Evolutionary conservation across 768 basidiomycete genomes (phyloP).

Genomic region (Pleurotus giganteus): DNA sequence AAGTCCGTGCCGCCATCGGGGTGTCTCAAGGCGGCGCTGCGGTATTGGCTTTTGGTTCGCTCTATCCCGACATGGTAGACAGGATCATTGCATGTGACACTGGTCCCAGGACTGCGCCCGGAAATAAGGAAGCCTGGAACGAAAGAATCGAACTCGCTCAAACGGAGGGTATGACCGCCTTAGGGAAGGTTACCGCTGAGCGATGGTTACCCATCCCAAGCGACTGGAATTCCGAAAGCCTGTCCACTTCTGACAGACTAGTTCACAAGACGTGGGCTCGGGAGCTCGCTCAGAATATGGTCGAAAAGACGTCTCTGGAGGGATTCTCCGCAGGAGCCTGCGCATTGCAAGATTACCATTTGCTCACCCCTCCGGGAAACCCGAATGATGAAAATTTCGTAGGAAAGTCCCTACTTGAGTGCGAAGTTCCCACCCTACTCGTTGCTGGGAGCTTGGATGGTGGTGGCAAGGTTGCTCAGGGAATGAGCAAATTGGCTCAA

Average conservation of each 20-base stretch:
- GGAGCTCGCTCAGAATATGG: slow-evolving; percentile 33
- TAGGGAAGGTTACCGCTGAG: slow-evolving; percentile 40
- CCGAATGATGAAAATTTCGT: slow-evolving; percentile 10
- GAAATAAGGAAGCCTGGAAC: slow-evolving; percentile 50
- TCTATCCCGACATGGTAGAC: slow-evolving; percentile 31
- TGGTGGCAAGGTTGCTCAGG: slow-evolving; percentile 41
- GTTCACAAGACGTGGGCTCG: slow-evolving; percentile 3
- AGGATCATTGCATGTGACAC: slow-evolving; percentile 51
- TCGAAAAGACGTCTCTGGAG: slow-evolving; percentile 34
- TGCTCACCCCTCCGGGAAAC: slow-evolving; percentile 16
- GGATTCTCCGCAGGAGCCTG: slow-evolving; percentile 47
- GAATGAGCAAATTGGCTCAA: slow-evolving; percentile 31
- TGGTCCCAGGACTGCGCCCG: slow-evolving; percentile 37
- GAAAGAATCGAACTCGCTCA: slow-evolving; percentile 38
- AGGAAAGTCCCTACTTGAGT: slow-evolving; percentile 22
- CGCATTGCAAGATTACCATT: slow-evolving; percentile 45
- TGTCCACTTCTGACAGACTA: slow-evolving; percentile 10
- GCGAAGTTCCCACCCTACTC: slow-evolving; percentile 35
- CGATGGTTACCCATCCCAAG: slow-evolving; percentile 44
- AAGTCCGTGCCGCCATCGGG: slow-evolving; percentile 44
- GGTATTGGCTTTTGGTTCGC: slow-evolving; percentile 42
- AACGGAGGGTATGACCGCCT: slow-evolving; percentile 36
- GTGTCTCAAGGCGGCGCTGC: slow-evolving; percentile 55
- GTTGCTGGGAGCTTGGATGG: slow-evolving; percentile 49
- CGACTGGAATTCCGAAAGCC: slow-evolving; percentile 12